Evolutionary conservation across 345 rosid species (phyloP).

Genomic region (Trapa incisa): DNA sequence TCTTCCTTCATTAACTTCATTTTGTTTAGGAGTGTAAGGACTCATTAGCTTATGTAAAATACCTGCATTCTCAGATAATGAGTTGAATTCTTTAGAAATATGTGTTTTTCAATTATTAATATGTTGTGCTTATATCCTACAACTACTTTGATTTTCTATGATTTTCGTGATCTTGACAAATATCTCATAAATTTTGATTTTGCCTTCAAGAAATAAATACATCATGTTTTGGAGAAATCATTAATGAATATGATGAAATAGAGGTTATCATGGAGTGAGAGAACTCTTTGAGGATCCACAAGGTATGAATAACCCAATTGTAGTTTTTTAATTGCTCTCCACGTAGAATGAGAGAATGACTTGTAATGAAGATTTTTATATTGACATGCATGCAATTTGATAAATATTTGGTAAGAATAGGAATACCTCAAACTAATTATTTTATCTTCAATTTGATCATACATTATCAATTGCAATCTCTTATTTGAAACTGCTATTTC

Average conservation of each 20-base stretch:
- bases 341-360: not conserved
- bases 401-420: not conserved
- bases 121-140: not conserved
- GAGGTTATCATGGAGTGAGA: not conserved
- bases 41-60: not conserved
- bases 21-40: not conserved
- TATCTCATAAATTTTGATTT: not conserved
- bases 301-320: not conserved
- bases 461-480: too few species aligned
- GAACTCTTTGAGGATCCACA: not conserved
- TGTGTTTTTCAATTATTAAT: slow-evolving; percentile 1
- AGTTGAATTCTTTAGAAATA: not conserved
- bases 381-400: not conserved
- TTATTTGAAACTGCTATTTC: not conserved
- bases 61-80: not conserved
- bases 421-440: not conserved
- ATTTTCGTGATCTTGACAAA: not conserved
- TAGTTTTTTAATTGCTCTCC: not conserved
- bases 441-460: not conserved
- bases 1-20: slow-evolving; percentile 1
- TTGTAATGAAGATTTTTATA: not conserved
- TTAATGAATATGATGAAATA: slow-evolving; percentile 7
- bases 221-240: not conserved
- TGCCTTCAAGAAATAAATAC: not conserved
- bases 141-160: not conserved